These are phyloP conservation scores for Pseudozyma hubeiensis DNA, from an alignment of 1,284 basidiomycete genomes.

Conservation along the genomic window DNA sequence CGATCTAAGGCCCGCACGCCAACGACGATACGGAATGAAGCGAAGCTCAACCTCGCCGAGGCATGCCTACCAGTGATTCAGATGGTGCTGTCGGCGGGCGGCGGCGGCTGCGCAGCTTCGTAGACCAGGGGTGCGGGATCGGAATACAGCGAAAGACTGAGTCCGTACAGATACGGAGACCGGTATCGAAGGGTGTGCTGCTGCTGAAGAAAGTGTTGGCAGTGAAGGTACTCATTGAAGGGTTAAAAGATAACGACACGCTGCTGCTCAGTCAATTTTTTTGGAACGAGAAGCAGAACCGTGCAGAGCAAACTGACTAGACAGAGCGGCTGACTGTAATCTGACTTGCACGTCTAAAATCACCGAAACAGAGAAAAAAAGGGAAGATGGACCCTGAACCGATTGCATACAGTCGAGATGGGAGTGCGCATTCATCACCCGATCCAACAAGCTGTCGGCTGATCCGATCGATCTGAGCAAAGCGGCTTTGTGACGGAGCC, in stretches of 20 bases:
- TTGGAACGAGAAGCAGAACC: constrained; percentile 4
- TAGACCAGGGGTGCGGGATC: not conserved
- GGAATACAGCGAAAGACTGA: too few relatives aligned
- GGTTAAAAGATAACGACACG: constrained; percentile 14
- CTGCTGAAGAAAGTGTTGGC: too few relatives aligned
- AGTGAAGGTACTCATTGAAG: too few relatives aligned
- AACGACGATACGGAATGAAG: not conserved
- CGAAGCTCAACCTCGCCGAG: not conserved
- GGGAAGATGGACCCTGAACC: constrained; percentile 26
- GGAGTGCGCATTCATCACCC: not conserved
- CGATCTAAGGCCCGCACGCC: not conserved
- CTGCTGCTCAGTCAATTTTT: constrained; percentile 6
- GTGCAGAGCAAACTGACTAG: not conserved
- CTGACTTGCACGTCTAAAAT: not conserved
- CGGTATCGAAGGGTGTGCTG: not conserved
- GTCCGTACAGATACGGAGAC: not conserved
- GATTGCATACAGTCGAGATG: constrained; percentile 6
- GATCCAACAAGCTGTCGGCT: not conserved
- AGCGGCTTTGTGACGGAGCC: too few relatives aligned
- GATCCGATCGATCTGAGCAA: not conserved
- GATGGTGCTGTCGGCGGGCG: too few relatives aligned
- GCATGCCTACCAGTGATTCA: too few relatives aligned
- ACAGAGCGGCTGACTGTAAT: not conserved
- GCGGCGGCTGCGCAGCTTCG: not conserved
- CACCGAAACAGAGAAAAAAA: constrained; percentile 2